Evolutionary conservation across 345 rosid genomes (phyloP).

Genomic region (Hirschfeldia incana): DNA sequence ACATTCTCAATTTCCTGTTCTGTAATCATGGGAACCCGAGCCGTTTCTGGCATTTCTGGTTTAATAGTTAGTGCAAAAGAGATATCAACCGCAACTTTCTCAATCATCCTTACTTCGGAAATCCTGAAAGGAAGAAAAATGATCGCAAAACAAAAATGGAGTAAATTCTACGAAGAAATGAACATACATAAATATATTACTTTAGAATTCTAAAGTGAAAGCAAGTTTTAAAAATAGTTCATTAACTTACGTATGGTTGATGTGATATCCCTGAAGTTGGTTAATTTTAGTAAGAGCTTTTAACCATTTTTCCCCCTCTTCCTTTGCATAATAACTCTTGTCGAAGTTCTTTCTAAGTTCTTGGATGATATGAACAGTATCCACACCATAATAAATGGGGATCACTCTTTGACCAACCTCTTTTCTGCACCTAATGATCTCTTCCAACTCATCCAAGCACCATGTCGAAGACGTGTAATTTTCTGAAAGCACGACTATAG

Average conservation of each 20-base stretch:
- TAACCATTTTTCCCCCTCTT: background rate
- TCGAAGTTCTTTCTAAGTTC: background rate
- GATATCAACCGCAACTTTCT: background rate
- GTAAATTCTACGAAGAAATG: background rate
- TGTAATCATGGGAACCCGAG: no score
- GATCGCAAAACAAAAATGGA: background rate
- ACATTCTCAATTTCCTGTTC: no score
- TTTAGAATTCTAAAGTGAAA: no score
- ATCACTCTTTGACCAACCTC: conserved; percentile 11
- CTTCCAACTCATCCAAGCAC: conserved; percentile 4
- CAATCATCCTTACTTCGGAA: background rate
- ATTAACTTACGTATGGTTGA: background rate
- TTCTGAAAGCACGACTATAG: background rate
- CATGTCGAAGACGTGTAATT: background rate
- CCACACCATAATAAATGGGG: background rate
- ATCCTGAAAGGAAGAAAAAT: background rate
- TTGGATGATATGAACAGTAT: background rate
- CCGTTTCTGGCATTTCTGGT: no score
- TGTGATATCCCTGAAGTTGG: background rate
- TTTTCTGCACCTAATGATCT: background rate
- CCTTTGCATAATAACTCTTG: no score
- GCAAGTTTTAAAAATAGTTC: no score
- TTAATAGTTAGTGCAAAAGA: no score
- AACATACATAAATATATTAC: background rate
- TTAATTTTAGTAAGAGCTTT: background rate